Evolutionary conservation across 2,329 filamentous ascomycete species (phyloP), one percentile per base, ranked within the genome.

Genomic region (Apiospora aurea): DNA sequence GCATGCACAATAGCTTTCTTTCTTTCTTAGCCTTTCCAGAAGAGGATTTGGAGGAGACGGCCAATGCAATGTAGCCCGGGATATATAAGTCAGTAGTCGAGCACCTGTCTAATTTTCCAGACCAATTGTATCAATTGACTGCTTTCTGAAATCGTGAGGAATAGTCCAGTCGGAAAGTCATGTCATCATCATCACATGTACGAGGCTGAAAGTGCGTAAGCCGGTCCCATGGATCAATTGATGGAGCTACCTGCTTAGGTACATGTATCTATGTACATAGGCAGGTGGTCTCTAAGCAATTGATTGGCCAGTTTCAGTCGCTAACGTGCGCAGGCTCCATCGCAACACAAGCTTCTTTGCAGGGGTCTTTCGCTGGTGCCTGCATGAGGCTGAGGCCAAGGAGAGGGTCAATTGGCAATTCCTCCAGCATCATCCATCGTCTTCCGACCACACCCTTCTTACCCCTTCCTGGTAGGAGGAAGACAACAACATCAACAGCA

Each of bases 141-240:
- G 13, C 18, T 64, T 41, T 14, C 7, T n/a, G 34, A 18, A 16
- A 13, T 13, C 34, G 21, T 34, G 41, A n/a, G 11, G 41, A 67
- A 64, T 26, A 46, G 29, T 51, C 26, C 21, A 46, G 29, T 51
- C 26, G 70, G 72, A 73, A 73, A 66, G 71, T 73, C 67, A 73
- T 72, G 70, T 73, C 77, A 78, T 79, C 74, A 74, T 75, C 74
- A 74, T 75, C 69, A 69, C 70, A 76, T 77, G 71, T 75, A 71
- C 71, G 72, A 76, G 74, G 74, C 75, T 76, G 73, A 71, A 71
- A 16, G 57, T 64, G 41, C 5, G 29, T 14, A 47, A 24, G 41
- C 49, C 11, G 29, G 41, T 46, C 11, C 16, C n/a, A n/a, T n/a
- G n/a, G n/a, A 29, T 29, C 26, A 29, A 29, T 29, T 29, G 26